Evolutionary conservation across 2,329 filamentous ascomycete species (phyloP), one percentile per base, ranked within the genome.

Genomic region (Neopestalotiopsis sp.): DNA sequence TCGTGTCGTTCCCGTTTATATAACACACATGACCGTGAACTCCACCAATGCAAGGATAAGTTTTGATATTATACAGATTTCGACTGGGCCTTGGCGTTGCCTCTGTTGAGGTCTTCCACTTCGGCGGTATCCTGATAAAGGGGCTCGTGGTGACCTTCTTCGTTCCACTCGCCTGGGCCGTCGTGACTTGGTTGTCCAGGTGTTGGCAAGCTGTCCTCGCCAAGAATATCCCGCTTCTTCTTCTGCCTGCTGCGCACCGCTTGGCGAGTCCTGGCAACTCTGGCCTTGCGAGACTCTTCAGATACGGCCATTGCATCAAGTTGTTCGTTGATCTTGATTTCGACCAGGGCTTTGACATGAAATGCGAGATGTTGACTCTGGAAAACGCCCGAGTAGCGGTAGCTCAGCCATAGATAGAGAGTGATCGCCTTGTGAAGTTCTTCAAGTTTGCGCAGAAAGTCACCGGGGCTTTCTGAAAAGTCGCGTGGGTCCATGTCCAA

Each of bases 341-440:
- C 95, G 1, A 95, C 90, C 64, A 97, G 78, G 6, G 82, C 80
- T 77, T 97, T 97, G 63, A 94, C 89, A 77, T 97, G 90, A 72
- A 93, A 91, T 0, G 94, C 94, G 58, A 97, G 84, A 0, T 84
- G 84, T 74, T 95, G 89, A 72, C 91, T 93, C 5, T 84, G 87
- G 79, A 98, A 97, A 65, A 97, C 86, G 63, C 93, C 93, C 3
- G 90, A 86, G 79, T 95, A 97, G 6, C 95, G 91, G 80, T 95
- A 98, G 74, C 93, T 95, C 17, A 99, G 85, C 96, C 96, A 99
- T 1, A 97, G 86, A 77, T 98, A 99, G 61, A 95, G 83, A 59
- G 95, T 94, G 49, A 99, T 83, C 34, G 89, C 86, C 75, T 93
- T 93, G 82, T 99, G 96, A 17, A 99, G 85, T 3, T 83, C 79